These are phyloP conservation scores for Pyrus communis DNA, from an alignment of 306 rosid species.

Conservation along the genomic window DNA sequence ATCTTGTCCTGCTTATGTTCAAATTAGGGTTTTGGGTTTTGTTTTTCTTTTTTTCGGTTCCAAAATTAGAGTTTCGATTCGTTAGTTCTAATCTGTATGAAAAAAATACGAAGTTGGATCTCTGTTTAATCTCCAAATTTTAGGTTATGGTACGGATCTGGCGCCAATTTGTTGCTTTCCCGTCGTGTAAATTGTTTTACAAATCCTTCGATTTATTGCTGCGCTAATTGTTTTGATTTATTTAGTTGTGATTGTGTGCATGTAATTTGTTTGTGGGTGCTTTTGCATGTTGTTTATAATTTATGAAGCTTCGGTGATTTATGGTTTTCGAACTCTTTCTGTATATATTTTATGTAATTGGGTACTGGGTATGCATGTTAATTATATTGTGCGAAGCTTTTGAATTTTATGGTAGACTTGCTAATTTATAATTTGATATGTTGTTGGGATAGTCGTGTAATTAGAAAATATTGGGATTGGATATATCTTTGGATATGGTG, in stretches of 20 bases:
- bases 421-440: background rate
- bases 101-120: background rate
- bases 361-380: background rate
- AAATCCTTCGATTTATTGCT: background rate
- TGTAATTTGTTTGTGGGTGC: background rate
- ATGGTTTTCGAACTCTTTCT: background rate
- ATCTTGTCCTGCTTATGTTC: background rate
- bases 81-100: background rate
- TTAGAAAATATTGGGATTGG: background rate
- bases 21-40: background rate
- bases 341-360: background rate
- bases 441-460: background rate
- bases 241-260: background rate
- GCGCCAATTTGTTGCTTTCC: background rate
- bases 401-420: too few species aligned
- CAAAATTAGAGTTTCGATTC: background rate
- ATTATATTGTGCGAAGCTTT: too few species aligned
- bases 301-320: background rate
- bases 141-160: background rate
- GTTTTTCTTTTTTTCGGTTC: background rate
- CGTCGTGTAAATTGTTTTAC: background rate
- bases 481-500: background rate
- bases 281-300: background rate
- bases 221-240: background rate
- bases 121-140: background rate